These are phyloP conservation scores for Vaccinium darrowii DNA, from an alignment of 148 eudicot genomes.

Conservation along the genomic window DNA sequence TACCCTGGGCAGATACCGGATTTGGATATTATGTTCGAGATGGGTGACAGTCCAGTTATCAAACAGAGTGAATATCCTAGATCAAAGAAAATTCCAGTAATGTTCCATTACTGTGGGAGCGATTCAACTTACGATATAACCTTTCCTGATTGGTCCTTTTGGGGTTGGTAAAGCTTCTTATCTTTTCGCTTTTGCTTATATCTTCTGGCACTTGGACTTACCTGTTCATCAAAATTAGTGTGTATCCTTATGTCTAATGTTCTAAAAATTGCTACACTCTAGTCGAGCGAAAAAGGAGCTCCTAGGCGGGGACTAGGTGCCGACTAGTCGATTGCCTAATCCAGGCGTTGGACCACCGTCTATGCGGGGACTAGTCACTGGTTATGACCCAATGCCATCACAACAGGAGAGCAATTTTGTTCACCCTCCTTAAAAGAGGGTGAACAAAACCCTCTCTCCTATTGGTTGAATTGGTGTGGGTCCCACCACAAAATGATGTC, in stretches of 20 bases:
- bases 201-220: not conserved
- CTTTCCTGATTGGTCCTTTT: conserved; percentile 63
- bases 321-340: too few species aligned
- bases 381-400: not conserved
- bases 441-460: too few species aligned
- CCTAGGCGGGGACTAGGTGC: too few species aligned
- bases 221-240: not conserved
- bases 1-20: conserved; percentile 53
- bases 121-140: conserved; percentile 37
- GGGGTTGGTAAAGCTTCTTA: conserved; percentile 48
- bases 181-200: not conserved
- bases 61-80: conserved; percentile 22
- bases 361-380: too few species aligned
- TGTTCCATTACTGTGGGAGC: conserved; percentile 59
- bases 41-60: conserved; percentile 39
- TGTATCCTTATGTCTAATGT: not conserved
- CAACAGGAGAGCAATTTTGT: not conserved
- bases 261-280: too few species aligned
- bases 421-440: too few species aligned
- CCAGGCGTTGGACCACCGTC: too few species aligned
- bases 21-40: conserved; percentile 44
- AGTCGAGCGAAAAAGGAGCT: too few species aligned
- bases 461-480: too few species aligned
- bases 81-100: conserved; percentile 21
- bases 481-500: too few species aligned